phyloP scores from a whole-genome alignment of 306 rosid species.

The Arachis hypogaea region DNA sequence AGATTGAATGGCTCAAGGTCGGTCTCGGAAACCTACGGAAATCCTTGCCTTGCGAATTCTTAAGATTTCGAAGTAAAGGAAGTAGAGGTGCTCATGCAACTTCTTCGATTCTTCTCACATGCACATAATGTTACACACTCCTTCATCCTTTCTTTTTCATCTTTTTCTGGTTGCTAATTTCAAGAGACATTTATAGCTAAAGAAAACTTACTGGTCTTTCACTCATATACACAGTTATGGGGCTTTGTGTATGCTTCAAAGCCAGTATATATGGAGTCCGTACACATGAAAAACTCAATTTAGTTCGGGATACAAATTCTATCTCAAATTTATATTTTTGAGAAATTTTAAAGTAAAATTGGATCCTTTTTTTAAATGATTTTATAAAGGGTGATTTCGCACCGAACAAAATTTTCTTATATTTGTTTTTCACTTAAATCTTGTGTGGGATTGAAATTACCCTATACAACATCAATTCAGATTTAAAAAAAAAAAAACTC shows the following conservation, averaged over 20 bases:
- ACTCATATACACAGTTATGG: constrained; percentile 72
- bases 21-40: constrained; percentile 81
- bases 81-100: constrained; percentile 66
- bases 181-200: background rate
- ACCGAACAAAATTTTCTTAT: too few species aligned
- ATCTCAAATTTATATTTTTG: too few species aligned
- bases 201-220: constrained; percentile 8
- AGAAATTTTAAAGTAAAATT: too few species aligned
- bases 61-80: constrained; percentile 87
- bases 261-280: constrained; percentile 27
- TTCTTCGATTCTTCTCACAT: background rate
- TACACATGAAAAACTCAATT: background rate
- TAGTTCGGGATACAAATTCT: background rate
- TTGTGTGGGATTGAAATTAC: too few species aligned
- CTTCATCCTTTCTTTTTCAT: background rate
- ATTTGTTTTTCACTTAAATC: too few species aligned
- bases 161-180: background rate
- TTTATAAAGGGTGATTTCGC: too few species aligned
- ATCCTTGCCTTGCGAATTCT: constrained; percentile 90
- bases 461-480: too few species aligned
- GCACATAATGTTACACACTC: background rate
- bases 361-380: too few species aligned
- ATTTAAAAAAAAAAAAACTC: too few species aligned
- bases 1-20: constrained; percentile 94
- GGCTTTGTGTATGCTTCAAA: constrained; percentile 71